phyloP scores from a whole-genome alignment of 805 yeast genomes.

The Schizosaccharomyces osmophilus region DNA sequence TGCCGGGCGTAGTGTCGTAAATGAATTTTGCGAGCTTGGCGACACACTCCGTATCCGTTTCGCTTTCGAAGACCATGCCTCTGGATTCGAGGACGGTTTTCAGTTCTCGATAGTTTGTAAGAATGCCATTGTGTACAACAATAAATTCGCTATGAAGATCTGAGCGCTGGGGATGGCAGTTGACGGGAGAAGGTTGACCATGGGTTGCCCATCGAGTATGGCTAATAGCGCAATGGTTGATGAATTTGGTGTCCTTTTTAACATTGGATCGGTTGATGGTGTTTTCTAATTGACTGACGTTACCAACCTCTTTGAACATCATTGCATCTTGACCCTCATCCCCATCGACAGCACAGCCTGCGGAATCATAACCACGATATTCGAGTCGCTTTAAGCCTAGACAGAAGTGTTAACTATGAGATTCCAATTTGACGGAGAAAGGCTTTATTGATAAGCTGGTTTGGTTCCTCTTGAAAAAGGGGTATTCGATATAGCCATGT shows the following conservation, averaged over 20 bases:
- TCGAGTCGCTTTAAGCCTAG: constrained; percentile 45
- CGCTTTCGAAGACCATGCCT: constrained; percentile 67
- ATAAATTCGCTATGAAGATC: constrained; percentile 64
- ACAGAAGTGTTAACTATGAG: neutral
- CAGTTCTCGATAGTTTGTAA: constrained; percentile 82
- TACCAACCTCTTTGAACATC: constrained; percentile 70
- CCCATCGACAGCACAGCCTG: constrained; percentile 90
- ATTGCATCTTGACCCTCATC: constrained; percentile 46
- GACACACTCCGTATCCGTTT: constrained; percentile 93
- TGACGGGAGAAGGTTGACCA: constrained; percentile 64
- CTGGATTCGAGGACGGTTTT: constrained; percentile 56
- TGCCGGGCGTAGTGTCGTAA: constrained; percentile 46
- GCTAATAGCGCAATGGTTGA: constrained; percentile 84
- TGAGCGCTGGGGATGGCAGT: constrained; percentile 93
- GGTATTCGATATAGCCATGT: no score
- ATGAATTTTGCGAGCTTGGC: constrained; percentile 84
- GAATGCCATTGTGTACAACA: constrained; percentile 93
- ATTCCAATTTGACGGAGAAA: neutral
- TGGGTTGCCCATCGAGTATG: constrained; percentile 99
- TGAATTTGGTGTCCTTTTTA: constrained; percentile 33
- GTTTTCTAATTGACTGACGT: constrained; percentile 60
- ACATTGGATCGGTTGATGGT: constrained; percentile 28
- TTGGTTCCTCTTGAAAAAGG: no score
- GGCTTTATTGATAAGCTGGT: no score
- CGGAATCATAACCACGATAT: constrained; percentile 94